Conservation (phyloP, 1,284 basidiomycete species). For the Moesziomyces antarcticus region DNA sequence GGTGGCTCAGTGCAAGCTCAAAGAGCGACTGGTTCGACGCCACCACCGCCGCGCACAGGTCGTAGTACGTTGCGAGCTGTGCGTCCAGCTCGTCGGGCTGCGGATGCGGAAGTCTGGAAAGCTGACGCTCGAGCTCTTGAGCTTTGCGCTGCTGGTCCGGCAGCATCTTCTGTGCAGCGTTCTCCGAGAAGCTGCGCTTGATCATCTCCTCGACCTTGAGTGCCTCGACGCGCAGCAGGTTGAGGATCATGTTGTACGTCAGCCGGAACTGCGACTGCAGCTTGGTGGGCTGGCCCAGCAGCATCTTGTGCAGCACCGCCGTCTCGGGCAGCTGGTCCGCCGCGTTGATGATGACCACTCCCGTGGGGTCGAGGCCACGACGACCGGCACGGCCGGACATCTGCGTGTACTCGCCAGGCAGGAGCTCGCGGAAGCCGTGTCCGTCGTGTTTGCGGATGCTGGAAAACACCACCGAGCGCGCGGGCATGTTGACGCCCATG, state of each 20-base stretch:
- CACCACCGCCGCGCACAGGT: conserved; percentile 78
- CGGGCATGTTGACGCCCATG: conserved; percentile 99
- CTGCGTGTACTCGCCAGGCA: conserved; percentile 81
- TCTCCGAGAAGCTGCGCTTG: conserved; percentile 98
- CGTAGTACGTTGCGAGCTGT: conserved; percentile 83
- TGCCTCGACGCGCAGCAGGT: conserved; percentile 94
- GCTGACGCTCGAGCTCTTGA: conserved; percentile 74
- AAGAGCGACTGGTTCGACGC: conserved; percentile 77
- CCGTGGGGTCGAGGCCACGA: conserved; percentile 92
- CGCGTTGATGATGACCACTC: conserved; percentile 87
- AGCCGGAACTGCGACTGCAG: conserved; percentile 96
- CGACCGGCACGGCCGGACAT: conserved; percentile 99
- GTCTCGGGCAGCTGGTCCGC: conserved; percentile 84
- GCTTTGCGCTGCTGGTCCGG: conserved; percentile 94
- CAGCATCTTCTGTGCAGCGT: conserved; percentile 88
- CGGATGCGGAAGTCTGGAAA: conserved; percentile 77
- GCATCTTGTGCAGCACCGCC: conserved; percentile 77
- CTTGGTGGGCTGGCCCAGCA: conserved; percentile 89
- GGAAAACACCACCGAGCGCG: conserved; percentile 95
- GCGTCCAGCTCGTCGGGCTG: conserved; percentile 70
- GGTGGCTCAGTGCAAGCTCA: conserved; percentile 75
- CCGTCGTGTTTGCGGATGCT: conserved; percentile 96
- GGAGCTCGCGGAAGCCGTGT: conserved; percentile 81
- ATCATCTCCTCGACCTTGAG: conserved; percentile 99
- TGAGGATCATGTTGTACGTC: conserved; percentile 99